Evolutionary conservation across 495 filamentous ascomycete genomes (phyloP), one percentile per base, ranked within the genome.

Genomic region (Penicillium coffeae): DNA sequence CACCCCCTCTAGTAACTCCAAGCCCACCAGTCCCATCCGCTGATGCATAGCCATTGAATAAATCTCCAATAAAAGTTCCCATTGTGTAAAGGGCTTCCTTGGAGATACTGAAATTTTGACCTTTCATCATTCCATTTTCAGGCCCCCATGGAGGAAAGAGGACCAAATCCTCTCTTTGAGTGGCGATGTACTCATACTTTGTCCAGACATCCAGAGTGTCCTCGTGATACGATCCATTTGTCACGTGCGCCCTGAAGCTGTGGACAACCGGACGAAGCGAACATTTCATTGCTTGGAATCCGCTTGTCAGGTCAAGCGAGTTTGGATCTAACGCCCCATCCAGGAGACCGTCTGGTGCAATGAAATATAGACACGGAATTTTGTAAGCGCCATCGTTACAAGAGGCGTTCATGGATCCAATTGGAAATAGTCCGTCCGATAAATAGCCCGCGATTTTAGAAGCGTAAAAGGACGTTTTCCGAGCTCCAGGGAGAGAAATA

Each of bases 281-380:
- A 22, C 56, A 59, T 39, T 59, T 48, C 0, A 43, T 55, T 9
- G 56, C 56, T 9, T 48, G 14, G 35, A 33, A 52, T 19, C 10
- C 30, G 42, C 9, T 45, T 16, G 27, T 8, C 30, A 38, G n/a
- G n/a, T n/a, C 38, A 15, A 21, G 38, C 38, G 32, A 42, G 18
- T 50, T 50, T 35, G 30, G 3, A 25, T 40, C n/a, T 37, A 14
- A 37, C 15, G 4, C 15, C 13, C 13, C 13, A 7, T 6, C 15
- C 15, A 18, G 13, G 13, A 37, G 4, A n/a, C 35, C 35, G n/a
- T 37, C n/a, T n/a, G n/a, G n/a, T n/a, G n/a, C n/a, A n/a, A n/a
- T n/a, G n/a, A n/a, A n/a, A n/a, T n/a, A n/a, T n/a, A n/a, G n/a
- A n/a, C n/a, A n/a, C n/a, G n/a, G n/a, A n/a, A n/a, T n/a, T n/a